These are phyloP conservation scores for Ophiocordyceps unilateralis DNA, from an alignment of 2,329 filamentous ascomycete genomes.

Conservation along the genomic window DNA sequence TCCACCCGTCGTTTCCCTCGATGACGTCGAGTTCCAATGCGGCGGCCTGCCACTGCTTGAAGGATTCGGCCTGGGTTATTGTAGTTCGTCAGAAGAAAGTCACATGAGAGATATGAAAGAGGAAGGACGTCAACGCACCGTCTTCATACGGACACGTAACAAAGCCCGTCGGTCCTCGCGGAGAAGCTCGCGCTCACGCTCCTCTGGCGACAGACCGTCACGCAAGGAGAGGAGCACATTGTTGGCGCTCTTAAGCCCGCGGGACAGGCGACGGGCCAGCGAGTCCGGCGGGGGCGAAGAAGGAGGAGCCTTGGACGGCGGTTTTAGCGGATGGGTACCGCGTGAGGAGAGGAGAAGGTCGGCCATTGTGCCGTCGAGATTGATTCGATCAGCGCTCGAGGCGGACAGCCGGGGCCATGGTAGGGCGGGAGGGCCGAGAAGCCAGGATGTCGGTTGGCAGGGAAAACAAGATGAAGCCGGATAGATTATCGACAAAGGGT, in stretches of 20 bases:
- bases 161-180: constrained; percentile 44
- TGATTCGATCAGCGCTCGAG: not conserved
- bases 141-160: constrained; percentile 45
- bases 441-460: not conserved
- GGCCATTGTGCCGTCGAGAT: not conserved
- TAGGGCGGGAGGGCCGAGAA: not conserved
- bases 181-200: constrained; percentile 27
- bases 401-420: not conserved
- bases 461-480: not conserved
- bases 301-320: not conserved
- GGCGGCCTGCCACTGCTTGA: constrained; percentile 56
- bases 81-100: not conserved
- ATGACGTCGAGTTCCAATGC: constrained; percentile 63
- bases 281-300: constrained; percentile 1
- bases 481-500: not conserved
- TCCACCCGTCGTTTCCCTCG: constrained; percentile 73
- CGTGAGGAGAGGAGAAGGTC: not conserved
- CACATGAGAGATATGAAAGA: too few species aligned
- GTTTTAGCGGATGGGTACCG: not conserved
- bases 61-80: constrained; percentile 41
- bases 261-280: constrained; percentile 10
- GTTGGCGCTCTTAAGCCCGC: constrained; percentile 21
- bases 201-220: constrained; percentile 33
- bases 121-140: constrained; percentile 26
- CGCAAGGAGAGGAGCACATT: constrained; percentile 27